Base-by-base conservation (phyloP, 495 filamentous ascomycete species). In the Daldinia vernicosa region DNA sequence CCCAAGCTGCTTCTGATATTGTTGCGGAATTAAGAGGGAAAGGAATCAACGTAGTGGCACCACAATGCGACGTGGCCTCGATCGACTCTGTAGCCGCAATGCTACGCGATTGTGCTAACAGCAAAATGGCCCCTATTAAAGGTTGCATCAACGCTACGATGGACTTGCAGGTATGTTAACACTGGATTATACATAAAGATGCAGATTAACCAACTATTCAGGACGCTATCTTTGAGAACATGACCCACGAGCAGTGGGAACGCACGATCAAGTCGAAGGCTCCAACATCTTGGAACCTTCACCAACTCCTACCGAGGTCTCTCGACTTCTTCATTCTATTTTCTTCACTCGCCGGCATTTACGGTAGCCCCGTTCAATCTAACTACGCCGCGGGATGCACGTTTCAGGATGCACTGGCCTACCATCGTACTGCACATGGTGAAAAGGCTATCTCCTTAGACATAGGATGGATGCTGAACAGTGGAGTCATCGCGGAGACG, bases 321-420 rank as follows among this genome's bases (percentile, higher is more conserved):
- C 78, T 89, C 0, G 88, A 89, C 66, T 89, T 90, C 75, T 89
- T 89, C 71, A 68, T 88, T 33, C 75, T 66, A 1, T 60, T 74
- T 8, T 52, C 72, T n/a, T 87, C 85, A 12, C 63, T 85, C 0
- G 67, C 81, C 0, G 83, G 79, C 11, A 61, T 83, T 2, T 66
- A 83, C 26, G 85, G 85, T 4, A 81, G 71, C 45, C 66, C 12
- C 79, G 82, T 0, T 85, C 89, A 74, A 75, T 90, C 82, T 17
- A 85, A 85, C 19, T 89, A 89, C 66, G 79, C 84, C 3, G 84
- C 85, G 1, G 84, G 81, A 6, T 88, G 87, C 69, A 79, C 82
- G 12, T 89, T 83, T 70, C 75, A 85, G 9, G 85, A 84, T 53
- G 75, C 78, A 0, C 68, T 84, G 24, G 75, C 74, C 1, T 75